These are phyloP conservation scores for Ogataea sp. DNA, from an alignment of 805 yeast genomes.

Conservation along the genomic window DNA sequence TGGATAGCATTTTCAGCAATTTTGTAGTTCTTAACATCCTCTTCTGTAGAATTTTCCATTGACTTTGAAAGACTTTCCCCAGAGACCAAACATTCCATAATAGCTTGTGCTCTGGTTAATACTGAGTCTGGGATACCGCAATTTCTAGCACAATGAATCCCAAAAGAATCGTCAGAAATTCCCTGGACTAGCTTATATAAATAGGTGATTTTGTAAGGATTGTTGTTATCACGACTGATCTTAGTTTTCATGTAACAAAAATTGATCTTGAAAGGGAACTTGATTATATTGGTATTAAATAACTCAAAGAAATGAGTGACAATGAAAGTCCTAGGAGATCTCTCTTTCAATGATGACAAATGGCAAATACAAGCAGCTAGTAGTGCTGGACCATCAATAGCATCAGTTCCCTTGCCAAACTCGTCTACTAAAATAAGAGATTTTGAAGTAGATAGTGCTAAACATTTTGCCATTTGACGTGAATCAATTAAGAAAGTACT, in stretches of 20 bases:
- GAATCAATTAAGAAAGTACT: conserved; percentile 47
- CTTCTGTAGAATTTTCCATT: not conserved
- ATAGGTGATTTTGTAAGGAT: conserved; percentile 17
- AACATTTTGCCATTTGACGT: conserved; percentile 20
- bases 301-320: conserved; percentile 39
- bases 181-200: conserved; percentile 27
- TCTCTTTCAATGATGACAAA: conserved; percentile 15
- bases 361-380: conserved; percentile 30
- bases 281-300: conserved; percentile 19
- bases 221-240: conserved; percentile 5
- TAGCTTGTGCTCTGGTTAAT: conserved; percentile 23
- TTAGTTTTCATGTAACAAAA: conserved; percentile 19
- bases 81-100: conserved; percentile 11
- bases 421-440: conserved; percentile 44
- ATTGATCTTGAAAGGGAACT: conserved; percentile 4
- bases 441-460: conserved; percentile 33
- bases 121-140: conserved; percentile 27
- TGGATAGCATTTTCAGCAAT: conserved; percentile 11
- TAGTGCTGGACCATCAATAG: conserved; percentile 36
- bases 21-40: too few relatives aligned
- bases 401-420: conserved; percentile 46
- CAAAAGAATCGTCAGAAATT: conserved; percentile 26
- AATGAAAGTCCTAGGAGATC: conserved; percentile 18
- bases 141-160: conserved; percentile 31
- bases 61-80: conserved; percentile 10